Evolutionary conservation across 371 early-diverging fungal genomes (phyloP), one percentile per base, ranked within the genome.

Genomic region (Haplosporangium sp.): DNA sequence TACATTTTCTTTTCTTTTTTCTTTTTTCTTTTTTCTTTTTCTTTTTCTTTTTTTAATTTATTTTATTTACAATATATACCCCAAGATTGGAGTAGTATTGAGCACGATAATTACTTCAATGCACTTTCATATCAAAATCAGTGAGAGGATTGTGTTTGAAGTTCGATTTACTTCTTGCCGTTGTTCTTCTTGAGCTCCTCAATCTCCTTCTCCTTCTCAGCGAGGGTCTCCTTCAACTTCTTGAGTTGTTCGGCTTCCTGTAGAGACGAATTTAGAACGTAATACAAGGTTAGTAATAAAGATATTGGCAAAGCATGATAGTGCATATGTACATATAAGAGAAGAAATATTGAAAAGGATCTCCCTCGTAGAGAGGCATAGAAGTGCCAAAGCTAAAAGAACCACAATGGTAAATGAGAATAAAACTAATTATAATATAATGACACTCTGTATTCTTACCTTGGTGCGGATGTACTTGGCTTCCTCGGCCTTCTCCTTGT

Each of bases 401-500:
- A n/a, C 10, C 8, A 34, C 37, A 35, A 13, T 42, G 11, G 19
- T 13, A 50, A 55, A 40, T 27, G 45, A 19, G 20, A n/a, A 44
- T 45, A 27, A 37, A 55, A 37, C 38, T 38, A 17, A 38, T 39
- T 15, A 60, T 39, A 60, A 17, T 7, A 9, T 27, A 27, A 27
- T 27, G 27, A 27, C 27, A 27, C 27, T 65, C 17, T n/a, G 2
- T 17, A 61, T 61, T 35, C 62, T 37, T 63, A 74, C 79, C 79
- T 67, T 78, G 34, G 34, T 27, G 40, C 79, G 79, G 63, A 70
- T 62, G 71, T 70, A 78, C 64, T 48, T 48, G 50, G 56, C 67
- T 68, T 78, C 79, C 63, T 69, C 79, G 20, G 79, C 79, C 35
- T 40, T 61, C 82, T 81, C 82, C 69, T 72, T 74, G 50, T 75